Evolutionary conservation across 192 early-diverging fungal species (phyloP).

Genomic region (Coemansia guatemalensis): DNA sequence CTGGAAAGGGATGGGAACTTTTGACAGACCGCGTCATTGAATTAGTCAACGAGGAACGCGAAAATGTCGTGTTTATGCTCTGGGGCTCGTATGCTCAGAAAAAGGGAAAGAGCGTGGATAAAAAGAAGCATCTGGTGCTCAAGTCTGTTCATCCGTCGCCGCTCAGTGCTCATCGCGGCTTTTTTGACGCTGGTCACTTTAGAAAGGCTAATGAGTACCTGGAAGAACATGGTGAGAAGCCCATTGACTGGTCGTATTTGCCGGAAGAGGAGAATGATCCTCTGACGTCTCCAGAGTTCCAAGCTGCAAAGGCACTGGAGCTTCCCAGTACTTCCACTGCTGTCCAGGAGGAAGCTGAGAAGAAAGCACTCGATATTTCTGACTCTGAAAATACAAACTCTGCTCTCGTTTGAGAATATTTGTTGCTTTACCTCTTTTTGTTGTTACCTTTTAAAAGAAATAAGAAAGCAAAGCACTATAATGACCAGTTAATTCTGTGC

Average conservation of each 20-base stretch:
- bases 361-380: no score
- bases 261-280: conserved; percentile 15
- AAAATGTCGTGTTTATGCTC: conserved; percentile 85
- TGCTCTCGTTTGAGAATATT: no score
- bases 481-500: not conserved
- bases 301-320: not conserved
- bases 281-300: not conserved
- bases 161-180: conserved; percentile 81
- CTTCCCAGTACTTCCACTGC: no score
- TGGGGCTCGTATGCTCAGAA: conserved; percentile 92
- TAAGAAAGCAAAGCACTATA: no score
- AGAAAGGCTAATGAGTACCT: conserved; percentile 87
- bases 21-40: conserved; percentile 84
- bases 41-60: conserved; percentile 61
- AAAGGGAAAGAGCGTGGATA: conserved; percentile 73
- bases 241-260: conserved; percentile 39
- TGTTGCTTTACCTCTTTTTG: no score
- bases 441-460: not conserved
- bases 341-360: no score
- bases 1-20: conserved; percentile 77
- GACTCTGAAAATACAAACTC: no score
- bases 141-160: conserved; percentile 90
- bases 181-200: conserved; percentile 85
- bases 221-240: conserved; percentile 17
- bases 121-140: conserved; percentile 80